Percentiles rank a stretch among this genome's conserved stretches.
These are phyloP conservation scores for Leucaena leucocephala DNA, from an alignment of 306 rosid genomes.

Conservation along the genomic window DNA sequence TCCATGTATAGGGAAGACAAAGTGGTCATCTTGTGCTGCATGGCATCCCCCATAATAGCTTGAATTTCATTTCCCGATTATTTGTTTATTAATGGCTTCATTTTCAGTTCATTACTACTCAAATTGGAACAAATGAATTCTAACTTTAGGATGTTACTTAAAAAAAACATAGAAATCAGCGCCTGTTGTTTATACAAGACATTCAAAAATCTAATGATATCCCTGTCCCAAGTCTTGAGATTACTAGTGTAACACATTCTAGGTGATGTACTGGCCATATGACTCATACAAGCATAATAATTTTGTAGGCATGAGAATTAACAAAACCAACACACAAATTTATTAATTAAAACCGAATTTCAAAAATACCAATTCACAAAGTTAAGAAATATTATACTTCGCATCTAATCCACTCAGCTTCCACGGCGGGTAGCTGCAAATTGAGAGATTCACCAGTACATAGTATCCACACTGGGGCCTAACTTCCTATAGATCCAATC, in stretches of 20 bases:
- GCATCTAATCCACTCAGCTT: not conserved
- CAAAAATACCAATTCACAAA: not conserved
- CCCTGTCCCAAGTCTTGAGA: not conserved
- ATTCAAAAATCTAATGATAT: not conserved
- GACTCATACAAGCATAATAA: not conserved
- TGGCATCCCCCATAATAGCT: not conserved
- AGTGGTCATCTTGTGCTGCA: not conserved
- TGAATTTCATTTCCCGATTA: not conserved
- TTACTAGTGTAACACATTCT: not conserved
- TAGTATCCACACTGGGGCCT: constrained; percentile 49
- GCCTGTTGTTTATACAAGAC: not conserved
- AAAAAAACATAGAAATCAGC: not conserved
- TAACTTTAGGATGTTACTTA: not conserved
- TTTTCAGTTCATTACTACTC: not conserved
- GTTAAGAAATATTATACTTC: not conserved
- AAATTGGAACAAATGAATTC: not conserved
- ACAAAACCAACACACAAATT: too few species aligned
- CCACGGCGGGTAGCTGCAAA: not conserved
- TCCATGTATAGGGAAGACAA: too few species aligned
- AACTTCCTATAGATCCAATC: constrained; percentile 59
- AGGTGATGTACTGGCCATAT: not conserved
- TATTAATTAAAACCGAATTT: not conserved
- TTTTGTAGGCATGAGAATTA: too few species aligned
- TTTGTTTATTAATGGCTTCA: not conserved
- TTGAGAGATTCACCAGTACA: constrained; percentile 50